phyloP scores from a whole-genome alignment of 768 basidiomycete genomes.

The Boletus sensibilis region DNA sequence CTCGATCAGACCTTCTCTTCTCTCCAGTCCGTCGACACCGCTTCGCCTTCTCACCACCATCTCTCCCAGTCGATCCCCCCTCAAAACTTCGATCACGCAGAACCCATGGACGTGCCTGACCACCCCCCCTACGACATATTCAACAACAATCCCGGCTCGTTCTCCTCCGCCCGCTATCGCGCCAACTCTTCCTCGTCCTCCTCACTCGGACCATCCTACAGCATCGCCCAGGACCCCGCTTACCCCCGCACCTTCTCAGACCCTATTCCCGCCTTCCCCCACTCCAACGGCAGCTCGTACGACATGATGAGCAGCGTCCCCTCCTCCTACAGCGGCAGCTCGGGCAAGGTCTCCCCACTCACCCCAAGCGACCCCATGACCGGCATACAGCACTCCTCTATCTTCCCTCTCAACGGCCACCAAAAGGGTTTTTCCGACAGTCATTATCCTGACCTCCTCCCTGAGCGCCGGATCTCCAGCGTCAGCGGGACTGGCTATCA shows the following conservation, averaged over 20 bases:
- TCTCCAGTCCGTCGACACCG: constrained; percentile 39
- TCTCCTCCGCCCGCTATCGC: constrained; percentile 62
- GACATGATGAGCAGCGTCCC: constrained; percentile 63
- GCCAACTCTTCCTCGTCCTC: constrained; percentile 71
- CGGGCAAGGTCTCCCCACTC: constrained; percentile 74
- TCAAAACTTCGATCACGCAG: constrained; percentile 49
- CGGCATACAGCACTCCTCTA: constrained; percentile 53
- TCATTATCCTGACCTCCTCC: constrained; percentile 57
- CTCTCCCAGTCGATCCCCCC: constrained; percentile 35
- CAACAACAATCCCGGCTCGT: constrained; percentile 45
- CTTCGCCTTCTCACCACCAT: constrained; percentile 39
- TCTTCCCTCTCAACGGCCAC: constrained; percentile 43
- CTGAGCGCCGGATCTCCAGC: constrained; percentile 57
- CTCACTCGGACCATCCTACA: constrained; percentile 58
- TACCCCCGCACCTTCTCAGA: constrained; percentile 64
- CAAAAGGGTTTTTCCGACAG: constrained; percentile 57
- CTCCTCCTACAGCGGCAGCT: constrained; percentile 56
- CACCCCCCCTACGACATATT: constrained; percentile 67
- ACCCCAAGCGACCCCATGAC: constrained; percentile 65
- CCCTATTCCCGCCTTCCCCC: constrained; percentile 55
- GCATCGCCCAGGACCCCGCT: constrained; percentile 52
- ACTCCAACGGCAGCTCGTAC: constrained; percentile 54
- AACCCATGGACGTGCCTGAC: constrained; percentile 56
- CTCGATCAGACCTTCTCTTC: constrained; percentile 56
- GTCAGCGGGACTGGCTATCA: constrained; percentile 47